Conservation (phyloP, 768 basidiomycete genomes). For the Tricholoma furcatifolium region DNA sequence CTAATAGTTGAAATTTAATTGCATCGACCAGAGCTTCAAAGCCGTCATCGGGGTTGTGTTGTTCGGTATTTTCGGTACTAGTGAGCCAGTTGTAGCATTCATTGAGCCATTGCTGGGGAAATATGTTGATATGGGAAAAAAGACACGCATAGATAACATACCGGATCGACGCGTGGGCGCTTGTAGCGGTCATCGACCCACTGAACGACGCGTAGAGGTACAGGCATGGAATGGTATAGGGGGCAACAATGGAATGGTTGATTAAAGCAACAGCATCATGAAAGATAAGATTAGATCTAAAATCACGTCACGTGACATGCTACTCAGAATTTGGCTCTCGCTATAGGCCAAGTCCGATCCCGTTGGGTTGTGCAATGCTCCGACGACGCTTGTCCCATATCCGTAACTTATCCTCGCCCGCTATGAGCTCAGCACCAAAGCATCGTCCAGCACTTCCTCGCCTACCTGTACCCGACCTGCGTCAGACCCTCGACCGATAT, state of each 20-base stretch:
- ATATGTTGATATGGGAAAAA: not conserved
- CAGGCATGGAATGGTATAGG: conserved; percentile 24
- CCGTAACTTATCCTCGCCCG: conserved; percentile 16
- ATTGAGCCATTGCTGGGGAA: conserved; percentile 67
- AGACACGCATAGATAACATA: conserved; percentile 25
- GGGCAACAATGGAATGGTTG: not conserved
- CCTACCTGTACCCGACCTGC: conserved; percentile 80
- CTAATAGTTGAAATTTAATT: conserved; percentile 65
- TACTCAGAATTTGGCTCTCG: not conserved
- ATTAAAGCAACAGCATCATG: conserved; percentile 11
- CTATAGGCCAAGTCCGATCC: too few species aligned
- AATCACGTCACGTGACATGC: conserved; percentile 19
- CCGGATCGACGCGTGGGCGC: conserved; percentile 63
- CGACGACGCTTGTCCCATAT: conserved; percentile 18
- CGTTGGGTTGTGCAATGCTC: conserved; percentile 11
- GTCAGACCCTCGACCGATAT: conserved; percentile 74
- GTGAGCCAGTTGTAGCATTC: conserved; percentile 69
- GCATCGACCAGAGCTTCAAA: conserved; percentile 52
- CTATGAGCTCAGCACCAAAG: conserved; percentile 4
- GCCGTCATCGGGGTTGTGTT: conserved; percentile 44
- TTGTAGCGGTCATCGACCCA: conserved; percentile 60
- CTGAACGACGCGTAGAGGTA: conserved; percentile 35
- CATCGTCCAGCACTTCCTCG: conserved; percentile 43
- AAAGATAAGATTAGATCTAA: conserved; percentile 29
- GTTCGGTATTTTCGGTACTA: conserved; percentile 36